phyloP scores from a whole-genome alignment of 768 basidiomycete species.

The Amanita muscaria region DNA sequence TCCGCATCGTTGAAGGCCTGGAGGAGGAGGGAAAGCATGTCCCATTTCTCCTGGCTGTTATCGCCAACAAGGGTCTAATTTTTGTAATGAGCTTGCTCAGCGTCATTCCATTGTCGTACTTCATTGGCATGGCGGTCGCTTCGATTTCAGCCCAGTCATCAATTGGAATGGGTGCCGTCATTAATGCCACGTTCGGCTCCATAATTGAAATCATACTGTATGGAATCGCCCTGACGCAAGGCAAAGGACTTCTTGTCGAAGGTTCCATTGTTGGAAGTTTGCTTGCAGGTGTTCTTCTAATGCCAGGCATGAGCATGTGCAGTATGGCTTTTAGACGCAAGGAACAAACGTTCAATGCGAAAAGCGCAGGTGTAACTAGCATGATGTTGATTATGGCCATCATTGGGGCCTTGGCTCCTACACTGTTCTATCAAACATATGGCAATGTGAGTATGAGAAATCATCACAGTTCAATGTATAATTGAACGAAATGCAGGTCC shows the following conservation, averaged over 20 bases:
- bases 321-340: constrained; percentile 83
- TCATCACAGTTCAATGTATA: constrained; percentile 4
- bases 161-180: constrained; percentile 99
- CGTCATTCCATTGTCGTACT: constrained; percentile 96
- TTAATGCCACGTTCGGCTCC: constrained; percentile 98
- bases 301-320: constrained; percentile 97
- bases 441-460: constrained; percentile 66
- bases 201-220: constrained; percentile 96
- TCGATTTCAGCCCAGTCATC: constrained; percentile 97
- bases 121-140: constrained; percentile 99
- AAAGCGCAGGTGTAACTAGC: constrained; percentile 95
- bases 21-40: constrained; percentile 46
- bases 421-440: constrained; percentile 96
- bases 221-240: constrained; percentile 77
- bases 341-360: constrained; percentile 99
- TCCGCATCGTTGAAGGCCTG: constrained; percentile 57
- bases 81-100: constrained; percentile 80
- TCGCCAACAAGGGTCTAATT: constrained; percentile 71
- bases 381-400: constrained; percentile 99
- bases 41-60: constrained; percentile 53
- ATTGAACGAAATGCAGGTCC: constrained; percentile 51
- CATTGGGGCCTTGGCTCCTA: constrained; percentile 91
- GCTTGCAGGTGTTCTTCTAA: constrained; percentile 89
- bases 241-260: constrained; percentile 91
- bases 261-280: constrained; percentile 94